Evolutionary conservation across 768 basidiomycete genomes (phyloP), one percentile per base, ranked within the genome.

Genomic region (Pleurotus platypus): DNA sequence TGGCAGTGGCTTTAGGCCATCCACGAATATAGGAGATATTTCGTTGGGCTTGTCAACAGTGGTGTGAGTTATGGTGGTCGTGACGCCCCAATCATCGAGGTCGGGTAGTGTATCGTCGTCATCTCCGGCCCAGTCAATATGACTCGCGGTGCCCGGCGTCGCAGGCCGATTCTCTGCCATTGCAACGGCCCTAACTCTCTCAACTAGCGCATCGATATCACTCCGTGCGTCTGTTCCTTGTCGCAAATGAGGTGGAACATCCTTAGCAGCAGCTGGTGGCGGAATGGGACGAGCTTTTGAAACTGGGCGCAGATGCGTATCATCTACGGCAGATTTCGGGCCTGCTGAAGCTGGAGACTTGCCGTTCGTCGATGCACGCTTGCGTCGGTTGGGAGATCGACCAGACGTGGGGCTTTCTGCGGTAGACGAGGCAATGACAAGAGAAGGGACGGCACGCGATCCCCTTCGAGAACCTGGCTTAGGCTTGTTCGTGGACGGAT

Each of bases 101-200:
- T 91, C 89, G 4, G 92, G 91, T 2, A 94, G 74, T 60, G 81
- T 85, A 64, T 88, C 87, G 60, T 93, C 90, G 57, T 94, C 91
- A 62, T 92, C 90, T 37, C 87, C 87, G 42, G 92, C 92, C 92
- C 92, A 94, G 69, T 93, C 90, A 57, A 92, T 87, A 61, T 92
- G 90, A 57, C 84, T 89, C 4, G 51, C 51, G 2, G 51, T 54
- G 35, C 85, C 87, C 12, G 88, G 88, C 1, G 88, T 87, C 13
- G 80, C 72, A 11, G 89, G 85, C 45, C 87, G 74, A 63, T 83
- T 76, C 53, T 82, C 76, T 30, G 77, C 84, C 83, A 90, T 89
- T 7, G 88, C 87, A 5, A 84, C 82, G 7, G 88, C 84, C 48
- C 89, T 75, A 9, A 89, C 85, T 51, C 83, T 87, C 66, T 92